phyloP scores from a whole-genome alignment of 441 rosid genomes.

The Oxalis stricta region DNA sequence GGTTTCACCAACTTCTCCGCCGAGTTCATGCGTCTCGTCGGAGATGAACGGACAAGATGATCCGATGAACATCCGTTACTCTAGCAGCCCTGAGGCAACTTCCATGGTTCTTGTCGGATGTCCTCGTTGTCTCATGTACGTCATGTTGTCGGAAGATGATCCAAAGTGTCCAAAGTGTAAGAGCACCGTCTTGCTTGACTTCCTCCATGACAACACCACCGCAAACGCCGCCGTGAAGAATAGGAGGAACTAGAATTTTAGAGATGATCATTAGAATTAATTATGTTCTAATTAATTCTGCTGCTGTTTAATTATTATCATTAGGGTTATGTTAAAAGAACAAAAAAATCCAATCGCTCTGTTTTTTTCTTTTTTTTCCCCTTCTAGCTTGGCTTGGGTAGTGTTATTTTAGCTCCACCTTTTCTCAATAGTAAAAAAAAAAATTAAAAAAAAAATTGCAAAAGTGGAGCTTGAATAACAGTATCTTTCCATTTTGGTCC shows the following conservation, averaged over 20 bases:
- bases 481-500: constrained; percentile 4
- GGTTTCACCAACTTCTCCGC: constrained; percentile 65
- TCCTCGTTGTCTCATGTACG: constrained; percentile 93
- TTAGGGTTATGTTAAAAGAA: constrained; percentile 10
- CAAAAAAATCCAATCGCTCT: constrained; percentile 9
- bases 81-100: constrained; percentile 69
- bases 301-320: no score
- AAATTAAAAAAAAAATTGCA: background rate
- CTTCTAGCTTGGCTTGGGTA: constrained; percentile 13
- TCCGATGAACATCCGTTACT: constrained; percentile 22
- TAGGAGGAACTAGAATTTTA: constrained; percentile 32
- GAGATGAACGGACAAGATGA: constrained; percentile 49
- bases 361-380: constrained; percentile 3
- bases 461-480: constrained; percentile 42
- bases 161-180: constrained; percentile 94
- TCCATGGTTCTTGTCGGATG: constrained; percentile 94
- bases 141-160: constrained; percentile 85
- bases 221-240: constrained; percentile 18
- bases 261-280: no score
- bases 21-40: constrained; percentile 84
- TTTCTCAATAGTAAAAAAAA: constrained; percentile 1
- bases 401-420: constrained; percentile 66
- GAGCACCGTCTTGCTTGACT: constrained; percentile 92
- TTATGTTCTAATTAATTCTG: no score
- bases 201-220: constrained; percentile 38